phyloP scores from a whole-genome alignment of 805 yeast genomes.

The Ogataea parapolymorpha region DNA sequence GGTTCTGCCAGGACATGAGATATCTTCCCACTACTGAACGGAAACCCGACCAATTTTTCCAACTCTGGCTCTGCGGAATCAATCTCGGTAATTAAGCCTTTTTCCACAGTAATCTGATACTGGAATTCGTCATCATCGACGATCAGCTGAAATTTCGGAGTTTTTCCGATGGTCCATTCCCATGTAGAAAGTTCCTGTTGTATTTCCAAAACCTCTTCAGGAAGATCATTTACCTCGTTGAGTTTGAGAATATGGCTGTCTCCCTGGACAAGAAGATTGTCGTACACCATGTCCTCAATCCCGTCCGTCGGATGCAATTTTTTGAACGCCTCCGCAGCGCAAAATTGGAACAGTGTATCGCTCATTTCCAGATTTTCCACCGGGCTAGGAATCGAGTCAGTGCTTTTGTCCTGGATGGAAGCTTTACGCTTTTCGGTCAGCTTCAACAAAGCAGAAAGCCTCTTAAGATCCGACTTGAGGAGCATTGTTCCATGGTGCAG shows the following conservation, averaged over 20 bases:
- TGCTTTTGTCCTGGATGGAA: slow-evolving; percentile 34
- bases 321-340: slow-evolving; percentile 42
- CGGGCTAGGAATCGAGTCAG: slow-evolving; percentile 77
- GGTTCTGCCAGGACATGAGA: slow-evolving; percentile 2
- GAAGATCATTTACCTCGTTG: slow-evolving; percentile 26
- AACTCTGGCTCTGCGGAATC: slow-evolving; percentile 16
- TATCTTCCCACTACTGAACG: slow-evolving; percentile 22
- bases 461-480: slow-evolving; percentile 58
- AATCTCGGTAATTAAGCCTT: slow-evolving; percentile 35
- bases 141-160: slow-evolving; percentile 68
- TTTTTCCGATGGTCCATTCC: slow-evolving; percentile 73
- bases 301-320: slow-evolving; percentile 15
- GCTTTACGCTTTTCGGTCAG: slow-evolving; percentile 17
- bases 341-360: slow-evolving; percentile 43
- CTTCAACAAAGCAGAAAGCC: slow-evolving; percentile 56
- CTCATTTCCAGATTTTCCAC: slow-evolving; percentile 61
- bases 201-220: slow-evolving; percentile 38
- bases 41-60: slow-evolving; percentile 11
- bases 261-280: slow-evolving; percentile 14
- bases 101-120: slow-evolving; percentile 44
- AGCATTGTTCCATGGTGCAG: slow-evolving; percentile 98
- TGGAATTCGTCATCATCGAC: slow-evolving; percentile 34
- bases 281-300: slow-evolving; percentile 5
- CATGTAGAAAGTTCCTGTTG: slow-evolving; percentile 48
- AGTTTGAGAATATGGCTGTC: slow-evolving; percentile 24